These are phyloP conservation scores for Tolypocladium tropicale DNA, from an alignment of 2,329 filamentous ascomycete genomes.

Conservation along the genomic window DNA sequence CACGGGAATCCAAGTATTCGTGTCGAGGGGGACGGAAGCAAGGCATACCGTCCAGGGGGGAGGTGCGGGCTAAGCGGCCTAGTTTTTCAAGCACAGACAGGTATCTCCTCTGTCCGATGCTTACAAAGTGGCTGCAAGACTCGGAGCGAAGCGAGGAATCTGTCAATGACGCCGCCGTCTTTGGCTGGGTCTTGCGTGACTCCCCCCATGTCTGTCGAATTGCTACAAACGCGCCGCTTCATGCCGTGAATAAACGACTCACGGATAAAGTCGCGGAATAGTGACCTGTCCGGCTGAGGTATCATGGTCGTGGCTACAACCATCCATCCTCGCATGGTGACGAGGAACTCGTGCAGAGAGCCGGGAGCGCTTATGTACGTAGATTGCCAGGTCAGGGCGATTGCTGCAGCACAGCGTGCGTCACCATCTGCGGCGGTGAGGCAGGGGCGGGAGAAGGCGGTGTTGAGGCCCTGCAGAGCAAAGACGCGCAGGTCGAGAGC, in stretches of 20 bases:
- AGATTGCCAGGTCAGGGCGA: constrained; percentile 23
- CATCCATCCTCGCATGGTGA: constrained; percentile 22
- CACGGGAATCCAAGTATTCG: too few species aligned
- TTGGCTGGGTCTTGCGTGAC: too few species aligned
- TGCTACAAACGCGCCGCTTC: not conserved
- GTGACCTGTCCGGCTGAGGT: not conserved
- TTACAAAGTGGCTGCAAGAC: too few species aligned
- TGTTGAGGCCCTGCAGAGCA: constrained; percentile 20
- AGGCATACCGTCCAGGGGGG: not conserved
- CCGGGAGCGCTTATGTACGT: constrained; percentile 24
- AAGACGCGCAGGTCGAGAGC: constrained; percentile 21
- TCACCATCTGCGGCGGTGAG: constrained; percentile 20
- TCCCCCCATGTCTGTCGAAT: too few species aligned
- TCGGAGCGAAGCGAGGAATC: not conserved
- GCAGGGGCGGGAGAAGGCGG: constrained; percentile 12
- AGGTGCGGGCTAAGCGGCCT: not conserved
- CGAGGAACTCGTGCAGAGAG: constrained; percentile 24
- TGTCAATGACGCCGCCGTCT: not conserved
- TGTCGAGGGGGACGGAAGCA: too few species aligned
- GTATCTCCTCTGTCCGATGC: too few species aligned
- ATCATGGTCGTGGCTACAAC: constrained; percentile 4
- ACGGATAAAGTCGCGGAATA: constrained; percentile 1
- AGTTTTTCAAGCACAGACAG: not conserved
- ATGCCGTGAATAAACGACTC: not conserved
- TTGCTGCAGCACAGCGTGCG: constrained; percentile 20